Evolutionary conservation across 2,329 filamentous ascomycete genomes (phyloP).

Genomic region (Colletotrichum gigasporum): DNA sequence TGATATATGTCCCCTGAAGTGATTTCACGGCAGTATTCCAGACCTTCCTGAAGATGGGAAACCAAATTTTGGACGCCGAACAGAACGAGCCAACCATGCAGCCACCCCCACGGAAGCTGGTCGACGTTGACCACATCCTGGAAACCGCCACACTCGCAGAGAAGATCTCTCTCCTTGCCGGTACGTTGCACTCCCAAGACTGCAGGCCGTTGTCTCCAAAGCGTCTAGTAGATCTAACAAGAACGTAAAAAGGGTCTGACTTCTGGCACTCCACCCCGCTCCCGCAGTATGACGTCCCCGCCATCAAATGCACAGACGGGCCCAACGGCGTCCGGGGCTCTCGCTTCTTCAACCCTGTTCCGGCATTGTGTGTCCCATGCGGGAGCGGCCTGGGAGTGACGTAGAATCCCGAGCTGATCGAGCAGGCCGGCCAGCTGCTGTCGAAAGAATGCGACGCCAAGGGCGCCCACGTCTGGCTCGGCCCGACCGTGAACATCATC

Average conservation of each 20-base stretch:
- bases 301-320: constrained; percentile 72
- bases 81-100: not conserved
- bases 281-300: constrained; percentile 68
- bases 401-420: constrained; percentile 63
- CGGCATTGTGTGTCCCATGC: constrained; percentile 68
- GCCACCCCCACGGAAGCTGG: not conserved
- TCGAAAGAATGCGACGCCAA: constrained; percentile 63
- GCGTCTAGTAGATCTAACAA: no score
- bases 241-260: constrained; percentile 60
- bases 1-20: not conserved
- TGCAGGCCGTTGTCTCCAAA: no score
- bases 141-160: constrained; percentile 61
- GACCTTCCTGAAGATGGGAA: not conserved
- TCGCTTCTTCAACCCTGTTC: constrained; percentile 72
- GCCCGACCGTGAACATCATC: constrained; percentile 72
- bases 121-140: constrained; percentile 63
- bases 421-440: constrained; percentile 59
- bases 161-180: constrained; percentile 63
- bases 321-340: constrained; percentile 76
- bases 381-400: constrained; percentile 66
- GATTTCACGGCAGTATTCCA: not conserved
- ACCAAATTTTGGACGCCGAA: not conserved
- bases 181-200: constrained; percentile 41
- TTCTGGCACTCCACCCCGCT: constrained; percentile 75
- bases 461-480: constrained; percentile 66